Base-by-base conservation (phyloP, 1,139 yeast genomes). In the Saccharomycopsis hybrid region DNA sequence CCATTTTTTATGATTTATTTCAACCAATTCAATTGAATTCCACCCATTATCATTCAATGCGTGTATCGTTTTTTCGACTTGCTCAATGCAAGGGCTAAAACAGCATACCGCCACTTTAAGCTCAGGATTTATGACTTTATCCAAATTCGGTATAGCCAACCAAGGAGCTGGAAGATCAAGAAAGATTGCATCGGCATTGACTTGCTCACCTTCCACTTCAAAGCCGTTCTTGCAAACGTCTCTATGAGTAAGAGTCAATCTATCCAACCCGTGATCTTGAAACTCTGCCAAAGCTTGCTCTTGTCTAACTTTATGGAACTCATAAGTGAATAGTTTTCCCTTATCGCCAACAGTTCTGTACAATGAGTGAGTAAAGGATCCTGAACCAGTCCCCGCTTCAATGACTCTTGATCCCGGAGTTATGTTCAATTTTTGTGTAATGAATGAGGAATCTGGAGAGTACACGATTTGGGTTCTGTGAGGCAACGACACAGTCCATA, bases 311-410 rank as follows among this genome's bases (percentile, higher is more conserved):
- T 83, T 85, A 62, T 94, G 98, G 66, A 90, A 94, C 65, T 94
- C 99, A 64, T 78, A 94, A 3, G 96, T 82, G 69, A 77, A 90
- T 2, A 94, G 71, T 39, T 72, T 72, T 0, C 96, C 96, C 1
- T 63, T 64, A 2, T 55, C 54, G 1, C 81, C 81, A 1, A 85
- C 82, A 0, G 92, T 79, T 60, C 99, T 75, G 2, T 96, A 85
- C 65, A 92, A 79, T 0, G 96, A 84, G 67, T 94, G 99, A 3
- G 97, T 85, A 62, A 94, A 87, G 1, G 96, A 88, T 0, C 95
- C 99, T 4, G 96, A 86, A 1, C 98, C 99, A 0, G 99, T 94
- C 39, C 99, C 99, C 0, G 97, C 96, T 66, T 94, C 99, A 48
- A 94, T 83, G 11, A 92, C 94, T 56, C 80, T 70, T 1, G 89